A percentile compares a stretch with the other conserved stretches of the same genome.
These are phyloP conservation scores for Dioszegia crocea DNA, from an alignment of 768 basidiomycete species.

Conservation along the genomic window DNA sequence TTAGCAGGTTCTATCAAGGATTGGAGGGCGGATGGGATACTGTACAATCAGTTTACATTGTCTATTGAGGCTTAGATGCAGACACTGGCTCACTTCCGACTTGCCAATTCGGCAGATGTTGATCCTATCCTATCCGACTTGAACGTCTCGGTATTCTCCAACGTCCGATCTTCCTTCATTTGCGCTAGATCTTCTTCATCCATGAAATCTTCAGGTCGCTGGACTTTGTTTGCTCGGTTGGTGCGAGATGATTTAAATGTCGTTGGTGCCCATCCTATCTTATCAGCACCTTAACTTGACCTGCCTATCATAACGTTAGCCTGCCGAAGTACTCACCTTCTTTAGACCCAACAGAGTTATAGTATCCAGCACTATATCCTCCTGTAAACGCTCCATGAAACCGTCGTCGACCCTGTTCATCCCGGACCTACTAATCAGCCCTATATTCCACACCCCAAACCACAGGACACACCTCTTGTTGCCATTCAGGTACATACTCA, in stretches of 20 bases:
- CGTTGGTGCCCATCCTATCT: slow-evolving; percentile 83
- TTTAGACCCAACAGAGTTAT: slow-evolving; percentile 90
- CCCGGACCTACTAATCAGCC: slow-evolving; percentile 61
- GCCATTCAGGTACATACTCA: slow-evolving; percentile 96
- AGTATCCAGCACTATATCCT: slow-evolving; percentile 96
- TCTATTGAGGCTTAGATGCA: neutral
- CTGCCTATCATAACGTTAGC: neutral
- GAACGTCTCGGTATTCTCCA: slow-evolving; percentile 67
- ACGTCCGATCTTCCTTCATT: slow-evolving; percentile 64
- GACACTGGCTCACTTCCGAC: slow-evolving; percentile 50
- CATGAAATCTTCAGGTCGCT: slow-evolving; percentile 87
- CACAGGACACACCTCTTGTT: slow-evolving; percentile 71
- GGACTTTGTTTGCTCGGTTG: slow-evolving; percentile 55
- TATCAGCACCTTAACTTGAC: neutral
- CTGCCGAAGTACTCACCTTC: slow-evolving; percentile 60
- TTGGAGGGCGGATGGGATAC: slow-evolving; percentile 37
- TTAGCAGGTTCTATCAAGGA: slow-evolving; percentile 68
- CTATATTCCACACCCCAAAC: slow-evolving; percentile 14
- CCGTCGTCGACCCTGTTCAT: slow-evolving; percentile 85
- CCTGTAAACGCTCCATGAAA: slow-evolving; percentile 99
- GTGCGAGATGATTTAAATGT: slow-evolving; percentile 85
- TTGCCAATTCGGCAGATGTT: slow-evolving; percentile 47
- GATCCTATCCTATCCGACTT: slow-evolving; percentile 67
- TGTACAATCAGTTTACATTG: slow-evolving; percentile 8
- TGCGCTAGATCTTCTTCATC: slow-evolving; percentile 95